These are phyloP conservation scores for Capsicum baccatum DNA, from an alignment of 257 asterid species.

Conservation along the genomic window DNA sequence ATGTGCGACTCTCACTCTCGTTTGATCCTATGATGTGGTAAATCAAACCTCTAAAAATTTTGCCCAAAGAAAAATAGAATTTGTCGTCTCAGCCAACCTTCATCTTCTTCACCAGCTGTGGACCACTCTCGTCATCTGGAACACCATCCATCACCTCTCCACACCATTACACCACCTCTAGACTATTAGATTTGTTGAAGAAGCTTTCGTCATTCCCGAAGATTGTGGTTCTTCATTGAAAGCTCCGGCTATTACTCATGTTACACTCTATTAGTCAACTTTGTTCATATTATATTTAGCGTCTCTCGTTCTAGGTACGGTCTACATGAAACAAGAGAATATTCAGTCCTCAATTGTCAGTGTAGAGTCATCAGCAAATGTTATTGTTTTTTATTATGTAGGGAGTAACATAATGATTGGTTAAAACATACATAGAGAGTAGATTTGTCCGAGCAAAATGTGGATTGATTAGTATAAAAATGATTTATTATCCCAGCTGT, in stretches of 20 bases:
- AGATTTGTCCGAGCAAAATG: background rate
- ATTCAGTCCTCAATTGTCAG: background rate
- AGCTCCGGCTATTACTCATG: background rate
- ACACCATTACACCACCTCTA: conserved; percentile 1
- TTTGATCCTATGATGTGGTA: background rate
- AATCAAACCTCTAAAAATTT: background rate
- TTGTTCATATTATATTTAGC: background rate
- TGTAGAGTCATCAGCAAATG: background rate
- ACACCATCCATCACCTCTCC: conserved; percentile 16
- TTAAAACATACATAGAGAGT: background rate
- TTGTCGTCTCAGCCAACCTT: background rate
- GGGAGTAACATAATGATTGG: background rate
- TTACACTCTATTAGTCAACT: background rate
- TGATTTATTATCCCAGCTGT: background rate
- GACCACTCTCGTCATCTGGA: background rate
- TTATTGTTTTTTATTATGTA: background rate
- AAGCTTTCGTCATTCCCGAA: background rate
- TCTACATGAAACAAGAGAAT: background rate
- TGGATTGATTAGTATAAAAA: background rate
- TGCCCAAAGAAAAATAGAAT: background rate
- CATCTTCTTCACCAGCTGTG: background rate
- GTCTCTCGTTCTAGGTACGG: background rate
- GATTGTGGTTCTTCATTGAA: background rate
- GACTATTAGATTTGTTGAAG: background rate
- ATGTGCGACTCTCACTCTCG: background rate